These are phyloP conservation scores for Leishmania martiniquensis DNA, from an alignment of 208 protist genomes.

Conservation along the genomic window DNA sequence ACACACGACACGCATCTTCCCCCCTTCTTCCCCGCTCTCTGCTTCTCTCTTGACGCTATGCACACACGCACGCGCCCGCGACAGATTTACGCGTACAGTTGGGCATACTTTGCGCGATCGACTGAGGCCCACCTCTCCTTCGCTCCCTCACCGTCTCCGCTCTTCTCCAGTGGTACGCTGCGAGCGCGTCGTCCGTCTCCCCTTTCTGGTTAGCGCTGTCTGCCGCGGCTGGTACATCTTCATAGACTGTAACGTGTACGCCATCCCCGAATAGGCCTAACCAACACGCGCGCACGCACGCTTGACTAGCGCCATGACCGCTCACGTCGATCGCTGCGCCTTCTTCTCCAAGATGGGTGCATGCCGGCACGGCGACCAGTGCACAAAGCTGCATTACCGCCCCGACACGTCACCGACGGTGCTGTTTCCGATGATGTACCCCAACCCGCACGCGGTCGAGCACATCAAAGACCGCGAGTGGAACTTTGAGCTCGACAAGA, in stretches of 20 bases:
- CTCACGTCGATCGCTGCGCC: slow-evolving; percentile 65
- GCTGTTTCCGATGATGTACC: slow-evolving; percentile 97
- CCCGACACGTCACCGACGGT: slow-evolving; percentile 95
- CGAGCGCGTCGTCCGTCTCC: background rate
- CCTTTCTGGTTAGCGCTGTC: background rate
- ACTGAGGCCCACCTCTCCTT: background rate
- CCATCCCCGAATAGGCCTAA: background rate
- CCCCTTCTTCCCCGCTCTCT: background rate
- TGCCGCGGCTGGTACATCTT: background rate
- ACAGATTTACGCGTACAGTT: background rate
- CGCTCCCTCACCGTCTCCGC: background rate
- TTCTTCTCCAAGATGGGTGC: slow-evolving; percentile 99
- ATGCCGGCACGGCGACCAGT: slow-evolving; percentile 98
- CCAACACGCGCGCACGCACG: background rate
- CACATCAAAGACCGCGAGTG: slow-evolving; percentile 69
- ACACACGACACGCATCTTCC: background rate
- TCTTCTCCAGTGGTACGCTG: background rate
- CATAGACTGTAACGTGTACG: background rate
- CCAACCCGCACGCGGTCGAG: slow-evolving; percentile 82
- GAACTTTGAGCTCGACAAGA: slow-evolving; percentile 71
- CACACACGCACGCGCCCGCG: background rate
- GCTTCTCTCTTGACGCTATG: background rate
- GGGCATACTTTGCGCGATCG: background rate
- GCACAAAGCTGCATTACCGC: slow-evolving; percentile 94
- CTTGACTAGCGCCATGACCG: background rate